Percentiles rank a stretch among this genome's conserved stretches.
Conservation (phyloP, 139 green algal species). For the Tetraselmis chui region DNA sequence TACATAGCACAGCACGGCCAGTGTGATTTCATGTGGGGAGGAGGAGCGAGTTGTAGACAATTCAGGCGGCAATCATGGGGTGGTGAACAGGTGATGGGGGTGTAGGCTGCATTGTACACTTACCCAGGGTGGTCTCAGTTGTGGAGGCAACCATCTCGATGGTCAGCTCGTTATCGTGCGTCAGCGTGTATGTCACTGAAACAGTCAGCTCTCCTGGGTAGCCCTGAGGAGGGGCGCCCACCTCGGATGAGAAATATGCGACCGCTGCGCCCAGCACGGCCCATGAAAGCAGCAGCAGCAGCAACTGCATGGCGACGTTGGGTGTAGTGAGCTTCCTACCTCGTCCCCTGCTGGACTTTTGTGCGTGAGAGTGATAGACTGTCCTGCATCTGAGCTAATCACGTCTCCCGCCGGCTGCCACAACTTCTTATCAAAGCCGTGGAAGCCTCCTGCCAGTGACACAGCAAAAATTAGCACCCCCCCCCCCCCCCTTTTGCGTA, state of each 20-base stretch:
- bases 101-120: background rate
- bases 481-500: background rate
- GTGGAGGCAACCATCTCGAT: slow-evolving; percentile 22
- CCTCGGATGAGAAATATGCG: background rate
- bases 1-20: slow-evolving; percentile 32
- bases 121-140: background rate
- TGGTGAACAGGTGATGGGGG: no score
- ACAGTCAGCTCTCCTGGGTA: slow-evolving; percentile 63
- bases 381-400: slow-evolving; percentile 4
- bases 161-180: slow-evolving; percentile 16
- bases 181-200: slow-evolving; percentile 68
- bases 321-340: no score
- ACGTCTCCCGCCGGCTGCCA: slow-evolving; percentile 38
- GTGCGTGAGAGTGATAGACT: slow-evolving; percentile 48
- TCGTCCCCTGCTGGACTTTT: slow-evolving; percentile 66
- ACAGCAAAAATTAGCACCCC: no score
- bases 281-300: no score
- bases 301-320: no score
- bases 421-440: slow-evolving; percentile 32
- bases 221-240: slow-evolving; percentile 32
- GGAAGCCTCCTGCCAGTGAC: background rate
- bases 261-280: slow-evolving; percentile 1
- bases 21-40: no score
- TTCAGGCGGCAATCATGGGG: no score
- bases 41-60: no score